Base-by-base conservation (phyloP, 768 basidiomycete genomes). In the Suillus discolor region DNA sequence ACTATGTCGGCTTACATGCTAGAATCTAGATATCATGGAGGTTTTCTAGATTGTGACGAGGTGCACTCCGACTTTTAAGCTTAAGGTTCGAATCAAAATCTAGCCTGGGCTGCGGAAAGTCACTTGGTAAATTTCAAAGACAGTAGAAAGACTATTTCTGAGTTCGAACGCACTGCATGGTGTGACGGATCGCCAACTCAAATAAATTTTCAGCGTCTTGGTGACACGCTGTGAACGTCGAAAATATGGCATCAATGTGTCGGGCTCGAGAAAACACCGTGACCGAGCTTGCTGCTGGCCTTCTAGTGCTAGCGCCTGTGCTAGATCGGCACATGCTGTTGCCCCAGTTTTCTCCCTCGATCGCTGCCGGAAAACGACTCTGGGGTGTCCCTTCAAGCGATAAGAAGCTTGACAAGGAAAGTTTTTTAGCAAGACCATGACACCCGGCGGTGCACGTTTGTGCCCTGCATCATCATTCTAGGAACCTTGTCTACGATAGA, bases 401-500 rank as follows among this genome's bases (percentile, higher is more conserved):
- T 25, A 13, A 41, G 34, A 60, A 42, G 28, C 41, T 20, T 20
- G 25, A 28, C 42, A 28, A 31, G 57, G 15, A 41, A 39, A 59
- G 11, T 60, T 28, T 36, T 28, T 7, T 13, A 31, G 25, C 18
- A 59, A 41, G 39, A 59, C 39, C 12, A 9, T 41, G 38, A 41
- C 23, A 39, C 16, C 23, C 38, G 20, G 18, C 23, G 18, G 53
- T 20, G 31, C 9, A 20, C 18, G 9, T 31, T 28, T 54, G 31
- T 9, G 16, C 54, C 54, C 54, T 55, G 54, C 54, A 55, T 34
- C 54, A 55, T 55, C 54, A 55, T 55, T 55, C 54, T 34, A 34
- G 1, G 39, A 59, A 41, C 11, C 39, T 51, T 41, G 12, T 16
- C 9, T 42, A 60, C 41, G 25, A 60, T 60, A 42, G 12, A 42